Evolutionary conservation across 192 early-diverging fungal species (phyloP).

Genomic region (Coemansia sp.): DNA sequence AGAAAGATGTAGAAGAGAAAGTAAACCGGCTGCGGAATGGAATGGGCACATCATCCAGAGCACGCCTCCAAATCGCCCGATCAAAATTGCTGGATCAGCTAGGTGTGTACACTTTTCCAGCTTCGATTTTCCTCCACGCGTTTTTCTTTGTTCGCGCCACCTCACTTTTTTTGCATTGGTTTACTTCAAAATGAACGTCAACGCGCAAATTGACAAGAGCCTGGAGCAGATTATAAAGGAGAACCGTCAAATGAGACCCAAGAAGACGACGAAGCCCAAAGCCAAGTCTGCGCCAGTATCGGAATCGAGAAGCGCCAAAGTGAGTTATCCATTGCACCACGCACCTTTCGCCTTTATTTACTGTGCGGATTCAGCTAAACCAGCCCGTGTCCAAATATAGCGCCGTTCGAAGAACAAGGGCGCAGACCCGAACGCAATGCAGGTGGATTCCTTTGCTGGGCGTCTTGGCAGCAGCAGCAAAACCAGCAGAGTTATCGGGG

Average conservation of each 20-base stretch:
- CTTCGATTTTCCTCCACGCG: neutral
- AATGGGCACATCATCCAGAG: too few relatives aligned
- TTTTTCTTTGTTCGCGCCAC: neutral
- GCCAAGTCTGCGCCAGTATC: constrained; percentile 12
- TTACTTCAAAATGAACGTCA: constrained; percentile 8
- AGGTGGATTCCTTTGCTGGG: constrained; percentile 10
- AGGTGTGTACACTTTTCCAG: neutral
- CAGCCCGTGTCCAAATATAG: too few relatives aligned
- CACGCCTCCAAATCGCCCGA: too few relatives aligned
- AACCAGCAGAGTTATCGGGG: neutral
- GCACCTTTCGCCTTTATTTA: neutral
- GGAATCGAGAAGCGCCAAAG: neutral
- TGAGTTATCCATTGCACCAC: neutral
- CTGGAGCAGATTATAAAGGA: constrained; percentile 42
- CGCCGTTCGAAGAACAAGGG: constrained; percentile 35
- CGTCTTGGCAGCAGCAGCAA: constrained; percentile 12
- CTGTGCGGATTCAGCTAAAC: too few relatives aligned
- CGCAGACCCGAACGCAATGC: constrained; percentile 1
- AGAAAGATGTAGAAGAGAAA: too few relatives aligned
- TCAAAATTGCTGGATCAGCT: too few relatives aligned
- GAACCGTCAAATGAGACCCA: constrained; percentile 3
- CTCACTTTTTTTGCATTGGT: neutral
- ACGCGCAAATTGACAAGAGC: constrained; percentile 44
- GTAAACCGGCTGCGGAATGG: too few relatives aligned
- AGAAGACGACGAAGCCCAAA: constrained; percentile 7